These are phyloP conservation scores for Circinella minor DNA, from an alignment of 371 early-diverging fungal genomes.

Conservation along the genomic window DNA sequence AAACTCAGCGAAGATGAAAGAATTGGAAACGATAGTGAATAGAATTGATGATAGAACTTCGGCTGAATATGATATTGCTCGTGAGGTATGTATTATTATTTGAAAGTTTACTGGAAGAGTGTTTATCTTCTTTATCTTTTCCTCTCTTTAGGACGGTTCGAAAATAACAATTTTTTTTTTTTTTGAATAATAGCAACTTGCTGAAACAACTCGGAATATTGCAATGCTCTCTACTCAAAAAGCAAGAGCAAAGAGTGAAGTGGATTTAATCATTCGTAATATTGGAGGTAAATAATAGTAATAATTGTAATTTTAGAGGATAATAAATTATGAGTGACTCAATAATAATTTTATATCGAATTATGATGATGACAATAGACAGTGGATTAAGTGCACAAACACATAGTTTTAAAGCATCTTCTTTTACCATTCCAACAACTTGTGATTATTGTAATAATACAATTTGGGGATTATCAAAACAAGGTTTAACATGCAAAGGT, in stretches of 20 bases:
- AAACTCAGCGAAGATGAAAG: conserved; percentile 28
- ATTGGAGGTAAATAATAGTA: conserved; percentile 55
- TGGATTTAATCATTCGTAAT: conserved; percentile 58
- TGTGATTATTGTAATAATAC: conserved; percentile 80
- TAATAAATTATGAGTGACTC: not conserved
- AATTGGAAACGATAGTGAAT: conserved; percentile 24
- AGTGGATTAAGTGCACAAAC: conserved; percentile 50
- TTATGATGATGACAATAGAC: conserved; percentile 30
- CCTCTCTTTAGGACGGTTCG: not conserved
- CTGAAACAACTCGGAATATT: conserved; percentile 55
- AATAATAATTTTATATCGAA: not conserved
- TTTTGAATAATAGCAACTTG: conserved; percentile 34
- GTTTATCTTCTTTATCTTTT: no score
- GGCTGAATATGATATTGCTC: conserved; percentile 36
- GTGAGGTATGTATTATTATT: conserved; percentile 28
- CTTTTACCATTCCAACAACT: conserved; percentile 81
- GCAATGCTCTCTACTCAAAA: conserved; percentile 57
- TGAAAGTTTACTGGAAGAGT: not conserved
- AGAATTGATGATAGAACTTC: conserved; percentile 30
- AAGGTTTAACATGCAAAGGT: conserved; percentile 78
- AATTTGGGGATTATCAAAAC: conserved; percentile 80
- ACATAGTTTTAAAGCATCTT: conserved; percentile 76
- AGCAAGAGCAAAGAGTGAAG: conserved; percentile 57
- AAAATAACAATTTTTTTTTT: not conserved
- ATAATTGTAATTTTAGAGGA: no score